Evolutionary conservation across 805 yeast genomes (phyloP), one percentile per base, ranked within the genome.

Genomic region (Millerago galiae): DNA sequence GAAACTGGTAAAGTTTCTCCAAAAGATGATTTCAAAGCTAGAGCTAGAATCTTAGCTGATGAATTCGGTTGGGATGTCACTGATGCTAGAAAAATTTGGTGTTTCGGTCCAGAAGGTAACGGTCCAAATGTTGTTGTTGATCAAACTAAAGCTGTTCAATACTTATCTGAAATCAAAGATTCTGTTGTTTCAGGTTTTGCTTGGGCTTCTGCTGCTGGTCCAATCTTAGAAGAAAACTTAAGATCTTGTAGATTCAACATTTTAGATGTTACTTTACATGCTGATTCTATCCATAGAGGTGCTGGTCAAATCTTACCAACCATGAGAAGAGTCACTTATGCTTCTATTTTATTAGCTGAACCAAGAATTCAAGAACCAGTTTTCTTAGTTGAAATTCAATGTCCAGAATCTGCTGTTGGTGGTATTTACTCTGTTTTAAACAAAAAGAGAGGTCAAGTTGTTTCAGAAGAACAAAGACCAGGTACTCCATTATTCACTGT

Each of bases 231-330:
- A 79, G 98, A 93, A 81, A 77, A 74, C 72, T 74, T 89, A 77
- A 89, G 99, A 81, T 86, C 95, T 64, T 79, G 89, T 65, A 89
- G 98, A 79, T 76, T 88, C 73, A 91, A 91, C 95, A 85, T 91
- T 67, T 80, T 91, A 77, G 99, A 91, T 83, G 99, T 91, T 67
- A 90, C 96, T 61, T 80, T 91, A 74, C 99, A 91, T 76, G 96
- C 98, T 69, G 99, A 91, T 86, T 96, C 99, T 74, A 91, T 91
- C 76, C 99, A 91, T 86, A 90, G 99, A 86, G 98, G 98, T 82
- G 96, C 95, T 78, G 99, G 98, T 77, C 99, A 91, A 81, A 82
- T 91, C 72, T 89, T 93, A 76, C 97, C 98, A 76, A 91, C 99
- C 74, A 91, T 93, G 98, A 90, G 98, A 83, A 90, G 98, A 81